These are phyloP conservation scores for Globisporangium canariense DNA, from an alignment of 352 stramenopile genomes.

Conservation along the genomic window DNA sequence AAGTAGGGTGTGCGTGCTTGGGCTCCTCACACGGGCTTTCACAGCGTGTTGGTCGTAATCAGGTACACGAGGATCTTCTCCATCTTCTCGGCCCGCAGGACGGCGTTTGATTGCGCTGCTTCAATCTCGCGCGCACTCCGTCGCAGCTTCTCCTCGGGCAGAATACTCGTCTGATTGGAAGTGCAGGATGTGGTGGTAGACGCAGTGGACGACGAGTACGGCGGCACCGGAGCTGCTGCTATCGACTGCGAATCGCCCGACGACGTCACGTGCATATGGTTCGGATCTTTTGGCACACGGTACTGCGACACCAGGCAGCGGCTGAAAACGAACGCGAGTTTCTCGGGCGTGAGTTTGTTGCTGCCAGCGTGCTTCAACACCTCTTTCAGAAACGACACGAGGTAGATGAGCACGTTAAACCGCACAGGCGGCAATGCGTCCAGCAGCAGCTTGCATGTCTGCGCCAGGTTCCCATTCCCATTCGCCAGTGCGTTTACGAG, in stretches of 20 bases:
- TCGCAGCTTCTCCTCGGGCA: constrained; percentile 60
- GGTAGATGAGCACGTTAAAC: constrained; percentile 98
- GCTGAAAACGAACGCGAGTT: constrained; percentile 73
- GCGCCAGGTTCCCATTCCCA: constrained; percentile 68
- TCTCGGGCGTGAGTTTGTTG: constrained; percentile 74
- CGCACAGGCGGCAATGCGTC: constrained; percentile 89
- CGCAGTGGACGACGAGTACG: constrained; percentile 31
- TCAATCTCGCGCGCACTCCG: constrained; percentile 54
- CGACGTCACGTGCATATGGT: background rate
- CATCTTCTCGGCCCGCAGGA: constrained; percentile 65
- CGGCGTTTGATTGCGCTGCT: constrained; percentile 45
- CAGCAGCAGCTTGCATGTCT: constrained; percentile 68
- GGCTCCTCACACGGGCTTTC: constrained; percentile 5
- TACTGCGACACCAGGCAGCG: constrained; percentile 63
- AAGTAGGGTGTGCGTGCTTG: background rate
- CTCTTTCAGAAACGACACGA: constrained; percentile 96
- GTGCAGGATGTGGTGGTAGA: constrained; percentile 29
- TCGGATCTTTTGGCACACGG: constrained; percentile 18
- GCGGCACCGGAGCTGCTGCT: constrained; percentile 17
- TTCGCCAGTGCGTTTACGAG: constrained; percentile 63
- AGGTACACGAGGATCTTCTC: constrained; percentile 67
- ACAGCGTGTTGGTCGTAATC: constrained; percentile 50
- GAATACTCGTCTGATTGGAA: constrained; percentile 31
- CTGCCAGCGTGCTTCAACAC: constrained; percentile 67
- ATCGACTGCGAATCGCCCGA: constrained; percentile 7